phyloP scores from a whole-genome alignment of 2,329 filamentous ascomycete genomes.

The Pezicula carpinea region DNA sequence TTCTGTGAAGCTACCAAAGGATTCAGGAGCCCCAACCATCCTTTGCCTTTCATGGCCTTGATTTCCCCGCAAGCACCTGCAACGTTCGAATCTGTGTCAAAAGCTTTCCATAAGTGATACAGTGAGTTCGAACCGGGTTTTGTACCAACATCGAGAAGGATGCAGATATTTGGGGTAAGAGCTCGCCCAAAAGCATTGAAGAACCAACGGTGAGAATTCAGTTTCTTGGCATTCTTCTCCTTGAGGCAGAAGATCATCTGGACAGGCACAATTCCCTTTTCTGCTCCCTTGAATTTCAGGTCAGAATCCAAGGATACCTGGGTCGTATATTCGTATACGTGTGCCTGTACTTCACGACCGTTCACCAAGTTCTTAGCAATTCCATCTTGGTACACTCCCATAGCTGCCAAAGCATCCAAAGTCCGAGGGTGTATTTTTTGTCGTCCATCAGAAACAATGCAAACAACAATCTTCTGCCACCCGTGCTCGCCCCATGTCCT shows the following conservation, averaged over 20 bases:
- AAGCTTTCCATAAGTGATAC: slow-evolving; percentile 99
- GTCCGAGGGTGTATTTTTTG: slow-evolving; percentile 91
- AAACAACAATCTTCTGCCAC: slow-evolving; percentile 99
- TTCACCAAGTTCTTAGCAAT: slow-evolving; percentile 99
- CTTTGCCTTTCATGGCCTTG: slow-evolving; percentile 90
- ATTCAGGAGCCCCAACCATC: slow-evolving; percentile 79
- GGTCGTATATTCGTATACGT: slow-evolving; percentile 98
- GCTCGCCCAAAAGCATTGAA: slow-evolving; percentile 96
- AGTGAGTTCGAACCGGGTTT: slow-evolving; percentile 82
- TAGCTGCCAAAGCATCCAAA: slow-evolving; percentile 87
- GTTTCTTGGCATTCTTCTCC: slow-evolving; percentile 94
- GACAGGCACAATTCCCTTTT: slow-evolving; percentile 97
- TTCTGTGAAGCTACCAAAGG: slow-evolving; percentile 95
- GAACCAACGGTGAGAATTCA: slow-evolving; percentile 98
- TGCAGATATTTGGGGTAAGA: slow-evolving; percentile 93
- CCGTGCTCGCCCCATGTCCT: slow-evolving; percentile 95
- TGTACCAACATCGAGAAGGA: slow-evolving; percentile 93
- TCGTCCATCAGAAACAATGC: slow-evolving; percentile 90
- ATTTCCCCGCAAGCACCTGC: slow-evolving; percentile 97
- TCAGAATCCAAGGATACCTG: slow-evolving; percentile 95
- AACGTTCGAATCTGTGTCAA: slow-evolving; percentile 95
- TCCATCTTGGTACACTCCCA: slow-evolving; percentile 97
- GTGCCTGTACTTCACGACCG: slow-evolving; percentile 87
- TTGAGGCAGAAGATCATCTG: slow-evolving; percentile 99
- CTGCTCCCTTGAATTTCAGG: slow-evolving; percentile 97